Conservation (phyloP, 345 rosid species). For the Pugionium dolabratum region DNA sequence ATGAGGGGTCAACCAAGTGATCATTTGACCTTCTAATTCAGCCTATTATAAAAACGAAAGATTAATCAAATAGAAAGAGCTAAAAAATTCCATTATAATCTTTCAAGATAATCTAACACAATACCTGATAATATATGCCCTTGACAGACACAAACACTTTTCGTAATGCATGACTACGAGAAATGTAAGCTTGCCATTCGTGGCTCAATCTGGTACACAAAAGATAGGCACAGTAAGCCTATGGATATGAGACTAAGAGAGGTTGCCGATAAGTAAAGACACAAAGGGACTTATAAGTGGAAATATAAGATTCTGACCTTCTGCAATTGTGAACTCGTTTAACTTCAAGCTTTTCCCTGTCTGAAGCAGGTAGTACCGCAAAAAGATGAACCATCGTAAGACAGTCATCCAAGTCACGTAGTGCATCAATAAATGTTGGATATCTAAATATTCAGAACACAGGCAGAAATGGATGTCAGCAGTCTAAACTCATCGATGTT, state of each 20-base stretch:
- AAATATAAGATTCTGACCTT: constrained; percentile 48
- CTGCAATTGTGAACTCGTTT: constrained; percentile 80
- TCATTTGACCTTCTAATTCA: constrained; percentile 91
- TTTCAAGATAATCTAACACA: constrained; percentile 9
- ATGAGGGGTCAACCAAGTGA: constrained; percentile 96
- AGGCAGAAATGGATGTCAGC: constrained; percentile 4
- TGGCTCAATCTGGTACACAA: constrained; percentile 70
- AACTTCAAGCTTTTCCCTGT: constrained; percentile 75
- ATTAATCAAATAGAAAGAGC: constrained; percentile 11
- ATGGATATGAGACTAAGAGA: neutral
- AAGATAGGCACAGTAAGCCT: neutral
- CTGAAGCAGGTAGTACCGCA: constrained; percentile 82
- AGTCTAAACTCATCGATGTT: neutral
- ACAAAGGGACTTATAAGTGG: neutral
- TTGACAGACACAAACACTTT: constrained; percentile 89
- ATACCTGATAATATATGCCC: constrained; percentile 96
- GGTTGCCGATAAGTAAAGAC: neutral
- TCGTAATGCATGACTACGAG: constrained; percentile 73
- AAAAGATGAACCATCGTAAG: constrained; percentile 92
- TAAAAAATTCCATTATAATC: neutral
- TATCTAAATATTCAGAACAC: constrained; percentile 54
- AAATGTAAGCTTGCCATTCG: constrained; percentile 95
- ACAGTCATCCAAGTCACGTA: constrained; percentile 95
- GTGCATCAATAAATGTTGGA: constrained; percentile 81
- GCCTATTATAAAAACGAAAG: constrained; percentile 55